Conservation (phyloP, 129 eudicot genomes). For the Helianthus annuus region DNA sequence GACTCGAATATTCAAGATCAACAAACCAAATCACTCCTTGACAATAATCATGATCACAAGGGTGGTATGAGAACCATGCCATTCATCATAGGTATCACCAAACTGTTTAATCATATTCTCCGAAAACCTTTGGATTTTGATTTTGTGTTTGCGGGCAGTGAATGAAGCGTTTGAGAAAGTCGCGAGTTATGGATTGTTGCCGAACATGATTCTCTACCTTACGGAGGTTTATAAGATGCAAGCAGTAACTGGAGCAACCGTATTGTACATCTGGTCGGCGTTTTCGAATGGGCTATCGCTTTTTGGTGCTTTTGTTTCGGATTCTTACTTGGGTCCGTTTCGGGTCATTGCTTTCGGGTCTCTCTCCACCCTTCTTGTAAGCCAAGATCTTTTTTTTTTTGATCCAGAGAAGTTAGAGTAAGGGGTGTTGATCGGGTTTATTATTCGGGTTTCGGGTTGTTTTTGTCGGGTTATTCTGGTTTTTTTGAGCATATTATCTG, state of each 20-base stretch:
- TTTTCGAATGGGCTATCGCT: slow-evolving; percentile 19
- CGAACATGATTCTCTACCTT: slow-evolving; percentile 39
- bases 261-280: slow-evolving; percentile 14
- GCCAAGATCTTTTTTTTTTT: not conserved
- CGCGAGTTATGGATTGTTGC: slow-evolving; percentile 15
- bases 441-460: not conserved
- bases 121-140: not conserved
- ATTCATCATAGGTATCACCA: slow-evolving; percentile 20
- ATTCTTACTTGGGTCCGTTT: slow-evolving; percentile 36
- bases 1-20: not conserved
- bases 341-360: slow-evolving; percentile 30
- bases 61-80: slow-evolving; percentile 28
- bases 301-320: slow-evolving; percentile 35
- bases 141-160: slow-evolving; percentile 6
- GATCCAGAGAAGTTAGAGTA: not conserved
- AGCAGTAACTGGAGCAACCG: slow-evolving; percentile 10
- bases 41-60: not conserved
- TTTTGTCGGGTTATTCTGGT: not conserved
- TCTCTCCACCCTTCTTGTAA: slow-evolving; percentile 8
- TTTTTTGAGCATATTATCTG: not conserved
- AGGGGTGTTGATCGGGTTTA: not conserved
- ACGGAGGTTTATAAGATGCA: slow-evolving; percentile 22
- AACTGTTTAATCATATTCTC: not conserved
- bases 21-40: not conserved
- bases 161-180: slow-evolving; percentile 31